These are phyloP conservation scores for Tulasnella sp. DNA, from an alignment of 768 basidiomycete species.

Conservation along the genomic window DNA sequence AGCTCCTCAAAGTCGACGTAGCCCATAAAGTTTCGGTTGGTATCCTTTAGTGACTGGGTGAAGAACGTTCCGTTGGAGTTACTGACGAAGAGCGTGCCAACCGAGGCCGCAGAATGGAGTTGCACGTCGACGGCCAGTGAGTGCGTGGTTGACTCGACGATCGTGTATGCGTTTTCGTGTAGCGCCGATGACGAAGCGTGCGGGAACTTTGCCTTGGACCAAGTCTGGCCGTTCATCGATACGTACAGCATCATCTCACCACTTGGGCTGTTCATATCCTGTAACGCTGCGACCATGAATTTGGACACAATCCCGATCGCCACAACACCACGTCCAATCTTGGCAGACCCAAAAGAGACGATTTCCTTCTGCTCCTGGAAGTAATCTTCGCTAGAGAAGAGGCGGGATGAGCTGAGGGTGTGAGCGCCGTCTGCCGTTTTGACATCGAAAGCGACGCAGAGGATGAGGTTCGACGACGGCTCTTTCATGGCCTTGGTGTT, in stretches of 20 bases:
- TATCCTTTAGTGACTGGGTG: constrained; percentile 79
- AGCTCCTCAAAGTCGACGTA: constrained; percentile 90
- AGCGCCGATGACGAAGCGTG: constrained; percentile 71
- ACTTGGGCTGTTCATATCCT: constrained; percentile 40
- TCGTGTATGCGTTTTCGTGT: constrained; percentile 88
- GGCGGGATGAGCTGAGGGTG: constrained; percentile 47
- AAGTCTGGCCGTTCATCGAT: constrained; percentile 65
- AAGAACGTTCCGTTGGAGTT: constrained; percentile 96
- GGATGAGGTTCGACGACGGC: constrained; percentile 62
- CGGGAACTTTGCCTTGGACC: constrained; percentile 88
- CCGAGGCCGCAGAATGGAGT: constrained; percentile 38
- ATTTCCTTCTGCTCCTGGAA: constrained; percentile 52
- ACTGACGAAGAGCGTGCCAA: constrained; percentile 90
- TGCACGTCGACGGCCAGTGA: constrained; percentile 93
- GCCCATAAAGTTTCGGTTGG: constrained; percentile 78
- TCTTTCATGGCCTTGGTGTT: constrained; percentile 74
- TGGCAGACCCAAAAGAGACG: constrained; percentile 73
- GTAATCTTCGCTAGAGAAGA: constrained; percentile 80
- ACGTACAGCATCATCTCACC: constrained; percentile 83
- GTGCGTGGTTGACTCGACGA: constrained; percentile 87
- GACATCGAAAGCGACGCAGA: constrained; percentile 80
- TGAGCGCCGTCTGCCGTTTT: constrained; percentile 34
- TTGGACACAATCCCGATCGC: constrained; percentile 90
- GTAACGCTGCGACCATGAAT: constrained; percentile 83
- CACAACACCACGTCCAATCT: constrained; percentile 77